Conservation (phyloP, 2,329 filamentous ascomycete species). For the Juglanconis juglandina region DNA sequence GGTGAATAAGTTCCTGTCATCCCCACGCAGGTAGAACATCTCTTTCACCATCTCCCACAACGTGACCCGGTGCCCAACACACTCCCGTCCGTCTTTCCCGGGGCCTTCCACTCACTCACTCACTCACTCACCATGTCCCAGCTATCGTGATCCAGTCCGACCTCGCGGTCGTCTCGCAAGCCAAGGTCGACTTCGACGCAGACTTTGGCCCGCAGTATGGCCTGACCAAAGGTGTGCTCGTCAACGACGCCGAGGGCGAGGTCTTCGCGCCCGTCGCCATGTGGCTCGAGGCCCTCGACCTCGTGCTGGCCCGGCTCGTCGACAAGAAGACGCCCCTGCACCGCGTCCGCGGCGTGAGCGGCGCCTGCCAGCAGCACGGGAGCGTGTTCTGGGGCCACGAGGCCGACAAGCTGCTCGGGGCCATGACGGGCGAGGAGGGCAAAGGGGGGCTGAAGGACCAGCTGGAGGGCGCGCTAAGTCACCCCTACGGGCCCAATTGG, state of each 20-base stretch:
- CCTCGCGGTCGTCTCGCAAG: constrained; percentile 75
- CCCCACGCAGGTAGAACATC: constrained; percentile 13
- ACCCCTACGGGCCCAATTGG: constrained; percentile 92
- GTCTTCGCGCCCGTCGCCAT: constrained; percentile 90
- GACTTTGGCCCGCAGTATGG: constrained; percentile 72
- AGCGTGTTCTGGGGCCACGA: constrained; percentile 86
- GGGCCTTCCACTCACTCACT: background rate
- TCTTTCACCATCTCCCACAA: background rate
- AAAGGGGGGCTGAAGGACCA: constrained; percentile 67
- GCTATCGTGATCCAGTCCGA: constrained; percentile 80
- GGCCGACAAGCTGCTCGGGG: constrained; percentile 62
- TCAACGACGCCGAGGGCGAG: constrained; percentile 77
- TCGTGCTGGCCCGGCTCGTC: constrained; percentile 72
- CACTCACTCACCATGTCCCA: constrained; percentile 31
- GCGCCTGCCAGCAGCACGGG: constrained; percentile 94
- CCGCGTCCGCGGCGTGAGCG: constrained; percentile 77
- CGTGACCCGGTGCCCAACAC: too few species aligned
- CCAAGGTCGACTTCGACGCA: constrained; percentile 92
- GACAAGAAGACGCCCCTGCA: constrained; percentile 68
- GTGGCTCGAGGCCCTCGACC: constrained; percentile 90
- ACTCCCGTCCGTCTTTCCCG: too few species aligned
- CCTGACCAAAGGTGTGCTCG: constrained; percentile 82
- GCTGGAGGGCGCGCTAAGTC: constrained; percentile 69
- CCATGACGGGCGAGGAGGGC: constrained; percentile 46
- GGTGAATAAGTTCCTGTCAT: constrained; percentile 44